Evolutionary conservation across 2,329 filamentous ascomycete species (phyloP).

Genomic region (Knufia petricola): DNA sequence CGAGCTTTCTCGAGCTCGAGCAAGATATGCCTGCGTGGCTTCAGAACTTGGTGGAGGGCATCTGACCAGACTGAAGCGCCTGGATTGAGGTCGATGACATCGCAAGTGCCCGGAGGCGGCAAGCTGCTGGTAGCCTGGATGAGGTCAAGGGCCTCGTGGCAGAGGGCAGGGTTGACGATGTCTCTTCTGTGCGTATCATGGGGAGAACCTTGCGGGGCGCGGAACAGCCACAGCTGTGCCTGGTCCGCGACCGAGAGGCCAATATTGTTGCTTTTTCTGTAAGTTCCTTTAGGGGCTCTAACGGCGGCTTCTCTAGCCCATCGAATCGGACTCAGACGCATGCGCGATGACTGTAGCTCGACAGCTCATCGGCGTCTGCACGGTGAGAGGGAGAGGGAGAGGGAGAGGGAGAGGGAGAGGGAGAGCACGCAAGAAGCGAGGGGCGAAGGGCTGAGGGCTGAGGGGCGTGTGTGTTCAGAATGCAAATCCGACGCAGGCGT

Average conservation of each 20-base stretch:
- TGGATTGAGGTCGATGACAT: conserved; percentile 79
- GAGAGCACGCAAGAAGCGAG: no score
- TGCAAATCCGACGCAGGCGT: no score
- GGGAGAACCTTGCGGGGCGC: no score
- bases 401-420: no score
- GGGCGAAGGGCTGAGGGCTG: no score
- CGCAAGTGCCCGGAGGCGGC: conserved; percentile 62
- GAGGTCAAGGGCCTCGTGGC: conserved; percentile 57
- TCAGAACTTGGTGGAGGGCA: conserved; percentile 62
- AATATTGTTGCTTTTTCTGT: no score
- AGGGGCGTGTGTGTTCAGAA: no score
- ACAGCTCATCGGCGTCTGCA: conserved; percentile 6
- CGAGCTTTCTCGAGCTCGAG: conserved; percentile 58
- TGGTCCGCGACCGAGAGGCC: no score
- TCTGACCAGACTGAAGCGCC: conserved; percentile 69
- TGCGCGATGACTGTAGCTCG: not conserved
- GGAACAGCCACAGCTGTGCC: no score
- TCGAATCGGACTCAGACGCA: conserved; percentile 2
- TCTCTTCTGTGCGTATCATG: not conserved
- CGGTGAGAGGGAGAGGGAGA: no score
- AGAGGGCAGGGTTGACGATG: not conserved
- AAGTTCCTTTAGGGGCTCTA: no score
- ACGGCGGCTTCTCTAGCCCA: conserved; percentile 2
- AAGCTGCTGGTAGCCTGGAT: conserved; percentile 53
- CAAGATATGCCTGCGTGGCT: conserved; percentile 73